Conservation (phyloP, 1,284 basidiomycete genomes). For the Pseudozyma flocculosa region DNA sequence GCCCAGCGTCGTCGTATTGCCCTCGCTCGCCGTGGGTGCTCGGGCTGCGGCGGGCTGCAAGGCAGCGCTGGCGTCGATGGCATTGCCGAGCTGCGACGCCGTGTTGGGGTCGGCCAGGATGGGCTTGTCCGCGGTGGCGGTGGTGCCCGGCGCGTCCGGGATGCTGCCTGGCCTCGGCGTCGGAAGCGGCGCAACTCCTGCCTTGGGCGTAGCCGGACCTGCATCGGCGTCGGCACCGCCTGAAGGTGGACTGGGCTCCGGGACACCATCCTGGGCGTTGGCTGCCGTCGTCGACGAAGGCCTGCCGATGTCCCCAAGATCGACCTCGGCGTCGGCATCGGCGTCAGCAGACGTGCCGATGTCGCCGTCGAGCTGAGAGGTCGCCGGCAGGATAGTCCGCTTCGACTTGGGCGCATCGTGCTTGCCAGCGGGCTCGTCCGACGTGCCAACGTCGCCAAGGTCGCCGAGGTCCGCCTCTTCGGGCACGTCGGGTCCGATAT, state of each 20-base stretch:
- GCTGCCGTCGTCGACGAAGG: not conserved
- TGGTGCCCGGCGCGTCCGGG: not conserved
- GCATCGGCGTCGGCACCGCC: too few relatives aligned
- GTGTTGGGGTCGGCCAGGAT: constrained; percentile 51
- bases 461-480: not conserved
- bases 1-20: constrained; percentile 30
- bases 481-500: not conserved
- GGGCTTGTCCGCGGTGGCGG: not conserved
- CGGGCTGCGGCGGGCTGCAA: not conserved
- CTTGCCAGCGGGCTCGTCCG: not conserved
- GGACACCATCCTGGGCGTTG: not conserved
- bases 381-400: too few relatives aligned
- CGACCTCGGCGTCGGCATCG: not conserved
- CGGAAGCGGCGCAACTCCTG: too few relatives aligned
- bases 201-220: too few relatives aligned
- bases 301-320: not conserved
- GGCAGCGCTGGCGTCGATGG: constrained; percentile 9
- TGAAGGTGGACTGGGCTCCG: too few relatives aligned
- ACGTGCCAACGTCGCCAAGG: constrained; percentile 9
- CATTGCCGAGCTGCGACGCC: constrained; percentile 38
- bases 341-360: not conserved
- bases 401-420: too few relatives aligned
- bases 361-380: not conserved
- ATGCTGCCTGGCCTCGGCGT: not conserved
- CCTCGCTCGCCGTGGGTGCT: not conserved